These are phyloP conservation scores for Triticum timopheevii DNA, from an alignment of 176 grass and related monocot species.

Conservation along the genomic window DNA sequence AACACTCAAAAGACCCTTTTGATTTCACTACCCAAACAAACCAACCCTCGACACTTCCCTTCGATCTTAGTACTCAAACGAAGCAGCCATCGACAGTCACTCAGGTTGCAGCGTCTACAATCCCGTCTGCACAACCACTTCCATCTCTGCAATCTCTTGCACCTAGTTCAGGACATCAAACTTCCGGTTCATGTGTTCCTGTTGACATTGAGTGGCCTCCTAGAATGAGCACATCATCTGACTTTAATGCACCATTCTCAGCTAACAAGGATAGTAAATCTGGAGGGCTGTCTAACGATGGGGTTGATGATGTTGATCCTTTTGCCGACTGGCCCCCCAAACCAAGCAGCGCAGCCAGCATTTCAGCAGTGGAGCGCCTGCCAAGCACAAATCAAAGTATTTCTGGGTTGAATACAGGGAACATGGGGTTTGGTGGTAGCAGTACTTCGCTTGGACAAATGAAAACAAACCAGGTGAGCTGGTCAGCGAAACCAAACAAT, in stretches of 20 bases:
- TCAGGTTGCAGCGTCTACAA: conserved; percentile 38
- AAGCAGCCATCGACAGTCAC: conserved; percentile 36
- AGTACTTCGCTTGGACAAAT: conserved; percentile 44
- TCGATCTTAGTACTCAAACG: conserved; percentile 45
- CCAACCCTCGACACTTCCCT: conserved; percentile 36
- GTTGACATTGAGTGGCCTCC: conserved; percentile 96
- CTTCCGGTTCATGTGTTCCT: conserved; percentile 57
- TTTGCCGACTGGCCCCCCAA: conserved; percentile 96
- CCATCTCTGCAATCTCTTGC: conserved; percentile 45
- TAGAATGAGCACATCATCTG: conserved; percentile 57
- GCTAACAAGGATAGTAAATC: conserved; percentile 55
- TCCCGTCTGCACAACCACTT: conserved; percentile 32
- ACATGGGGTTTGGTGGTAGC: conserved; percentile 39
- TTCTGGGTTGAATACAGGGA: conserved; percentile 44
- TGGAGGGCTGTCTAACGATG: conserved; percentile 24
- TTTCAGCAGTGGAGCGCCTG: conserved; percentile 24
- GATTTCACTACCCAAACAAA: conserved; percentile 55
- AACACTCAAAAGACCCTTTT: conserved; percentile 37
- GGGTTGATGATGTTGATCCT: conserved; percentile 82
- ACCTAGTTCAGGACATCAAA: conserved; percentile 43
- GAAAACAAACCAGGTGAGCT: conserved; percentile 52
- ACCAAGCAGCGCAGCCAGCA: conserved; percentile 36
- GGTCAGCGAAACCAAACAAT: conserved; percentile 37
- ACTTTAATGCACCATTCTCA: conserved; percentile 34
- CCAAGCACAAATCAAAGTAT: conserved; percentile 44